Conservation (phyloP, 306 rosid species). For the Castanea sativa region DNA sequence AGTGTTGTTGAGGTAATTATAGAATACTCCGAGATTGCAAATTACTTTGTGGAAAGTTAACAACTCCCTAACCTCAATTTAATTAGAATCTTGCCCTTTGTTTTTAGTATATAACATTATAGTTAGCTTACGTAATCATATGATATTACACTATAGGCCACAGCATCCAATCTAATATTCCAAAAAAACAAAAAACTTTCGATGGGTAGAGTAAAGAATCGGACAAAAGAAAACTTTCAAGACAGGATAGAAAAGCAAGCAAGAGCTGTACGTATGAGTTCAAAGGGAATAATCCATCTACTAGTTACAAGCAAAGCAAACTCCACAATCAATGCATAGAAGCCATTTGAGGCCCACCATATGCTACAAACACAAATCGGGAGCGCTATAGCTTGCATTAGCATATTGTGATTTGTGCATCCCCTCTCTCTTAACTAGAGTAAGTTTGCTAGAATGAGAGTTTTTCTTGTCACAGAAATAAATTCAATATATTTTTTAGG, state of each 20-base stretch:
- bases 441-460: not conserved
- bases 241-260: not conserved
- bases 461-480: not conserved
- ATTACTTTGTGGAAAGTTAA: too few species aligned
- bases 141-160: not conserved
- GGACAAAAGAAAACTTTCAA: not conserved
- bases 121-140: too few species aligned
- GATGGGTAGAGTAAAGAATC: not conserved
- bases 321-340: slow-evolving; percentile 25
- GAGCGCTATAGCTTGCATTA: not conserved
- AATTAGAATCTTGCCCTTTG: too few species aligned
- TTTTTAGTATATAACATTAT: too few species aligned
- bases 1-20: too few species aligned
- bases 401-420: not conserved
- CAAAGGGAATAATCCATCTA: slow-evolving; percentile 17
- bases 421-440: not conserved
- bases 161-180: not conserved
- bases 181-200: not conserved
- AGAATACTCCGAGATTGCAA: too few species aligned
- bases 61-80: too few species aligned
- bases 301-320: not conserved
- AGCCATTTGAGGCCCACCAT: slow-evolving; percentile 29
- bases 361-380: not conserved
- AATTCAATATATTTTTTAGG: not conserved
- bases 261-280: not conserved